Base-by-base conservation (phyloP, 495 filamentous ascomycete species). In the Penicillium bialowiezense region DNA sequence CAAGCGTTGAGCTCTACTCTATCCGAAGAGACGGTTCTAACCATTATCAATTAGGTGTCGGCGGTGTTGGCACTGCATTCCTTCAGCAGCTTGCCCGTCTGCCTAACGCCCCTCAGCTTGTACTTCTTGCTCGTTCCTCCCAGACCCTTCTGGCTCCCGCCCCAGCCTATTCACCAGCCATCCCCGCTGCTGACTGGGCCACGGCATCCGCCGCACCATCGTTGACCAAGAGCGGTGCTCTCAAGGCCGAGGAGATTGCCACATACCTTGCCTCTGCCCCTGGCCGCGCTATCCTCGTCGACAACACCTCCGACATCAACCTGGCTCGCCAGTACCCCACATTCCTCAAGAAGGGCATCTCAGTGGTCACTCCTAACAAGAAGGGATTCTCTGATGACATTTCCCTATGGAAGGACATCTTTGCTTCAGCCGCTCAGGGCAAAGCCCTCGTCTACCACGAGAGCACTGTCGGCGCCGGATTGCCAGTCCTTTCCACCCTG, bases 311-410 rank as follows among this genome's bases (percentile, higher is more conserved):
- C 63, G 89, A 87, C 54, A 84, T 87, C 43, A 78, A 81, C 36
- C 74, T 98, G 8, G 93, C 92, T 2, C 73, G 83, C 47, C 63
- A 76, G 13, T 97, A 98, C 69, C 90, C 92, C 2, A 54, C 72
- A 15, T 87, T 92, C 64, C 78, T 98, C 48, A 73, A 75, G 47
- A 74, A 80, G 24, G 92, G 91, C 9, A 86, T 98, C 70, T 88
- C 79, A 56, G 81, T 97, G 64, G 90, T 96, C 26, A 97, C 93
- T 0, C 91, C 93, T 12, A 98, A 96, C 77, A 98, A 98, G 75
- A 97, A 97, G 69, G 92, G 87, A 4, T 97, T 98, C 69, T 92
- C 88, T 3, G 79, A 82, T 28, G 80, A 78, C 26, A 78, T 87
- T 44, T 70, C 78, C 45, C 72, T 95, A 38, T 98, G 91, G 89